phyloP scores from a whole-genome alignment of 495 filamentous ascomycete species.

The Aspergillus haitiensis region DNA sequence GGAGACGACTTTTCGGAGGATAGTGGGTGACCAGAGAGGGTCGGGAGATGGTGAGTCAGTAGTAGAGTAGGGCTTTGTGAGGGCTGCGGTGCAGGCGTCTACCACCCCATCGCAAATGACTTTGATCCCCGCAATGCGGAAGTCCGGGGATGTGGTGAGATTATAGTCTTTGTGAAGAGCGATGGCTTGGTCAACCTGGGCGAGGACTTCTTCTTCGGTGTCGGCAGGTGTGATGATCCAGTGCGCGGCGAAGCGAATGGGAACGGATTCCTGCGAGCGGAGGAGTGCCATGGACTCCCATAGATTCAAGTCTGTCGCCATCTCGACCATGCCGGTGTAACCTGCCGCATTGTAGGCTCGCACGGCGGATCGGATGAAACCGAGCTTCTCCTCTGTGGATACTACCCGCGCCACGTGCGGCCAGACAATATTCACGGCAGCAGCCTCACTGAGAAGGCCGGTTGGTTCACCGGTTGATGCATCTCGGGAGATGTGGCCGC shows the following conservation, averaged over 20 bases:
- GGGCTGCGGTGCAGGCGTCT: conserved; percentile 64
- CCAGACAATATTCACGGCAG: conserved; percentile 60
- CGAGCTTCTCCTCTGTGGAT: conserved; percentile 49
- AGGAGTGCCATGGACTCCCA: conserved; percentile 52
- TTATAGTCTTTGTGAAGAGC: conserved; percentile 52
- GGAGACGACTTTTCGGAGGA: conserved; percentile 51
- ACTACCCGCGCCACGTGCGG: conserved; percentile 55
- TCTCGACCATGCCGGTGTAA: conserved; percentile 61
- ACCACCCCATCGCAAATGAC: conserved; percentile 68
- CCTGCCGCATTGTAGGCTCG: conserved; percentile 51
- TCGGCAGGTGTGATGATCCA: conserved; percentile 57
- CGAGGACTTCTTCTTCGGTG: conserved; percentile 42
- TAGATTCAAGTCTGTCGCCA: conserved; percentile 62
- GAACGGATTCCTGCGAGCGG: conserved; percentile 33
- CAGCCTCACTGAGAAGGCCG: conserved; percentile 57
- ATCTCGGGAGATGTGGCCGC: conserved; percentile 56
- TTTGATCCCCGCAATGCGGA: conserved; percentile 64
- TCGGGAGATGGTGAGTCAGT: conserved; percentile 24
- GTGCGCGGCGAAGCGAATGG: conserved; percentile 58
- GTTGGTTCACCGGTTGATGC: conserved; percentile 41
- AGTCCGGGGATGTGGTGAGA: conserved; percentile 48
- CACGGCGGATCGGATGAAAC: conserved; percentile 38
- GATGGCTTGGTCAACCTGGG: conserved; percentile 60
- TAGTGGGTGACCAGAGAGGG: conserved; percentile 52
- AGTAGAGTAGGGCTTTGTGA: conserved; percentile 59